phyloP scores from a whole-genome alignment of 441 rosid genomes.

The Capsella rubella region DNA sequence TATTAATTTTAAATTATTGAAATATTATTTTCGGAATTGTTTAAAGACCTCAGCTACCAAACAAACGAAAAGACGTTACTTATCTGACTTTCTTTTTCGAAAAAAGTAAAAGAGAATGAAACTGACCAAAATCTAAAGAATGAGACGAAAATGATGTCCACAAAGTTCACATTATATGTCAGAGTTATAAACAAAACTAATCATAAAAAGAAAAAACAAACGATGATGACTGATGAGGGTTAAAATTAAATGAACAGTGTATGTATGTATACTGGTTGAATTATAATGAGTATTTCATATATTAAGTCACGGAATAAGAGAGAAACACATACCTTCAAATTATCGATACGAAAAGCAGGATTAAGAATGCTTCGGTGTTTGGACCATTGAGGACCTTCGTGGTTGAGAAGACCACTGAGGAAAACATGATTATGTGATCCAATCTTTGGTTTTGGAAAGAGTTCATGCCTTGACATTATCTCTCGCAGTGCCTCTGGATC shows the following conservation, averaged over 20 bases:
- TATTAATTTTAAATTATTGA: neutral
- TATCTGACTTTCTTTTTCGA: slow-evolving; percentile 32
- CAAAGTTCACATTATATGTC: slow-evolving; percentile 31
- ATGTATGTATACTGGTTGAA: neutral
- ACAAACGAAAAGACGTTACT: slow-evolving; percentile 38
- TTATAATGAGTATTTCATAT: neutral
- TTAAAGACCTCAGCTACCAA: slow-evolving; percentile 11
- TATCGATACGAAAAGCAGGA: slow-evolving; percentile 47
- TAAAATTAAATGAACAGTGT: slow-evolving; percentile 34
- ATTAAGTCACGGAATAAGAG: neutral
- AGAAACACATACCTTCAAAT: slow-evolving; percentile 38
- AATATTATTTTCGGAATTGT: neutral
- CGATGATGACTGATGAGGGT: slow-evolving; percentile 17
- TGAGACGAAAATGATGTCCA: slow-evolving; percentile 43
- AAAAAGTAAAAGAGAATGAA: slow-evolving; percentile 37
- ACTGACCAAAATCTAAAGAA: slow-evolving; percentile 43
- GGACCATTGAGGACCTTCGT: slow-evolving; percentile 49
- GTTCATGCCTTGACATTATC: slow-evolving; percentile 45
- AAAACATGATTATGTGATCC: slow-evolving; percentile 47
- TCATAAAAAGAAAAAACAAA: neutral
- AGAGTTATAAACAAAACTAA: neutral
- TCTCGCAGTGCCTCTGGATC: slow-evolving; percentile 48
- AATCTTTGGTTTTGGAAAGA: slow-evolving; percentile 46
- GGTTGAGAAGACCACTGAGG: slow-evolving; percentile 48
- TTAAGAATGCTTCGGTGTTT: slow-evolving; percentile 48